These are phyloP conservation scores for Colletotrichum sp. DNA, from an alignment of 2,329 filamentous ascomycete species.

Conservation along the genomic window DNA sequence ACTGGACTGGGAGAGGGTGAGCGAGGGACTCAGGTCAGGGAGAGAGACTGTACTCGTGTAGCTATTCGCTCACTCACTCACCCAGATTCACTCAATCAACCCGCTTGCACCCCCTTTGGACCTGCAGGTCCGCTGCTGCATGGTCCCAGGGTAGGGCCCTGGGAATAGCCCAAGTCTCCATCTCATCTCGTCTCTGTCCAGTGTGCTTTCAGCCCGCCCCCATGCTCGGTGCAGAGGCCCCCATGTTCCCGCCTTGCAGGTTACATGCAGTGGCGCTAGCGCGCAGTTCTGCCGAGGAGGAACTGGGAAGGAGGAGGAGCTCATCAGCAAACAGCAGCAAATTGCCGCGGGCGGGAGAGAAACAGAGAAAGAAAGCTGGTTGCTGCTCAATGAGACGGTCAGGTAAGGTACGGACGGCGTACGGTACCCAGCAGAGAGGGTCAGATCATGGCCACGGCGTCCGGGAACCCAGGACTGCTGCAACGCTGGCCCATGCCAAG, in stretches of 20 bases:
- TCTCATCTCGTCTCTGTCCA: slow-evolving; percentile 13
- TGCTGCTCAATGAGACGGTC: background rate
- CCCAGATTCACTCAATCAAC: background rate
- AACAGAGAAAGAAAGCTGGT: background rate
- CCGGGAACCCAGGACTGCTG: background rate
- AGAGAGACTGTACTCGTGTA: background rate
- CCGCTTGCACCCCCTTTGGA: slow-evolving; percentile 14
- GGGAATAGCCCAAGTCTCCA: background rate
- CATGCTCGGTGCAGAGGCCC: background rate
- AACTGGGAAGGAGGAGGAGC: background rate
- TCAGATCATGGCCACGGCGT: background rate
- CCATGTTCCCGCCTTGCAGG: slow-evolving; percentile 15
- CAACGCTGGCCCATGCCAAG: background rate
- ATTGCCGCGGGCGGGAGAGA: background rate
- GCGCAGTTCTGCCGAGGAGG: slow-evolving; percentile 6
- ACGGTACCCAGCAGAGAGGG: background rate
- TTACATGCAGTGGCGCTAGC: slow-evolving; percentile 16
- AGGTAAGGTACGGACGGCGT: background rate
- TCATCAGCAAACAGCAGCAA: background rate
- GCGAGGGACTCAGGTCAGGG: background rate
- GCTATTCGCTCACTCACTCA: background rate
- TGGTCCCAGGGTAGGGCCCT: background rate
- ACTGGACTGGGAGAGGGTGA: background rate
- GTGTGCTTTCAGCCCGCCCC: background rate
- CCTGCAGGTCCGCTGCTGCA: slow-evolving; percentile 18